Conservation (phyloP, 306 rosid genomes). For the cucumber (Cucumis sativus) region Cucumber_9930_V3 NC_026661.2:13027001-13027500, state of each 20-base stretch:
- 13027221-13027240: not conserved
- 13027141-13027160: too few species aligned
- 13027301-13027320: constrained; percentile 70
- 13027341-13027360: constrained; percentile 86
- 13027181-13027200: not conserved
- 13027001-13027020: not conserved
- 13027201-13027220: not conserved
- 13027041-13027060: not conserved
- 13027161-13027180: not conserved
- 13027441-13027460: not conserved
- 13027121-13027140: too few species aligned
- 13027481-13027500: not conserved
- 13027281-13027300: constrained; percentile 93
- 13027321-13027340: constrained; percentile 42
- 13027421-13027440: not conserved
- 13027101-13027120: not conserved
- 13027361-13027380: constrained; percentile 93
- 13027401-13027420: not conserved
- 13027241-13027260: not conserved
- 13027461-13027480: not conserved
- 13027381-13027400: not conserved
- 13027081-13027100: not conserved
- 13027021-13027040: not conserved
- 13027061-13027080: not conserved
- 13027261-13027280: constrained; percentile 71